Percentiles rank a stretch among this genome's conserved stretches.
These are phyloP conservation scores for Tolypocladium inflatum DNA, from an alignment of 2,329 filamentous ascomycete genomes.

Conservation along the genomic window DNA sequence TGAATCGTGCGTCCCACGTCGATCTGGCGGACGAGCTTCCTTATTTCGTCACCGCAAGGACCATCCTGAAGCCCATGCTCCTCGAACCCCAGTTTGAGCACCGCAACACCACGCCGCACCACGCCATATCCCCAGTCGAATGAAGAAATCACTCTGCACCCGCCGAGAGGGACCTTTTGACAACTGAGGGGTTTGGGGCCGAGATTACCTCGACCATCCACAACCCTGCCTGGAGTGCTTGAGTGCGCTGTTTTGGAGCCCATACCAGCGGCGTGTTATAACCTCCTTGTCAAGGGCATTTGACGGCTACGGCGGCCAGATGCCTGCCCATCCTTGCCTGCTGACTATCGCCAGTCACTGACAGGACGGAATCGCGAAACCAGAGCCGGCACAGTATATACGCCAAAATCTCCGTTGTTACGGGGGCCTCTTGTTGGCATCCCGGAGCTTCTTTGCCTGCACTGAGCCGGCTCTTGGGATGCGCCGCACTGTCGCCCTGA, in stretches of 20 bases:
- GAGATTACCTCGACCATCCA: not conserved
- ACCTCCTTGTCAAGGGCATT: not conserved
- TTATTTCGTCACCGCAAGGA: not conserved
- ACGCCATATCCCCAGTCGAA: not conserved
- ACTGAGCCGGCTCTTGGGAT: not conserved
- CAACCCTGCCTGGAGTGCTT: not conserved
- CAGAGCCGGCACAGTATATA: not conserved
- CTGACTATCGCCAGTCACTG: not conserved
- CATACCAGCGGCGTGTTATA: not conserved
- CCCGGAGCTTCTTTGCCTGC: not conserved
- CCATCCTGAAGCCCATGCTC: not conserved
- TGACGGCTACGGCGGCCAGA: not conserved
- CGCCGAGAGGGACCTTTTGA: constrained; percentile 1
- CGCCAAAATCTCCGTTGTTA: too few relatives aligned
- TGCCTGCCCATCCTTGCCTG: not conserved
- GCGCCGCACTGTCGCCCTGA: not conserved
- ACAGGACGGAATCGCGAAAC: not conserved
- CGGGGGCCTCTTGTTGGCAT: not conserved
- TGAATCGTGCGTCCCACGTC: not conserved
- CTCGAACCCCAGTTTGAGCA: not conserved
- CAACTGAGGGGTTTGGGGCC: not conserved
- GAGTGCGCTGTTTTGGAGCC: not conserved
- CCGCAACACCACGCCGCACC: not conserved
- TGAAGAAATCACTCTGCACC: not conserved
- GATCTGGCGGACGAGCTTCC: constrained; percentile 1